Percentiles rank a stretch among this genome's conserved stretches.
phyloP scores from a whole-genome alignment of 208 protist genomes.

The Trypanosoma grayi region DNA sequence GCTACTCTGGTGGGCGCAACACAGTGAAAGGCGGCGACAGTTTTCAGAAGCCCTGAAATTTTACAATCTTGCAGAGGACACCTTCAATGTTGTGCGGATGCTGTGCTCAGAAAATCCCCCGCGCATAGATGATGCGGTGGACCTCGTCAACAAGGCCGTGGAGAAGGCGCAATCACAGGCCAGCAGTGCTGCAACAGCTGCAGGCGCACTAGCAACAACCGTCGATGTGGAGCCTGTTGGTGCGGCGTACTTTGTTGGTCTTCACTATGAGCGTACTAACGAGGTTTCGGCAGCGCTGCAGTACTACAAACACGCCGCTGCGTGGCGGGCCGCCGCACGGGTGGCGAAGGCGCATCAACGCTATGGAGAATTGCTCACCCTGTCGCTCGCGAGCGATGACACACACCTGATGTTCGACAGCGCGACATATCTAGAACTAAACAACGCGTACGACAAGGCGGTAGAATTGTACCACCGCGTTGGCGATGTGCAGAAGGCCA shows the following conservation, averaged over 20 bases:
- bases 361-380: slow-evolving; percentile 61
- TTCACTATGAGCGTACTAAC: slow-evolving; percentile 81
- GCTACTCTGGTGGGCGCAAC: slow-evolving; percentile 92
- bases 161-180: slow-evolving; percentile 49
- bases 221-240: slow-evolving; percentile 63
- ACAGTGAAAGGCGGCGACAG: slow-evolving; percentile 86
- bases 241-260: slow-evolving; percentile 92
- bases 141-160: slow-evolving; percentile 76
- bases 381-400: slow-evolving; percentile 79
- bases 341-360: slow-evolving; percentile 76
- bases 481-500: slow-evolving; percentile 86
- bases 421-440: slow-evolving; percentile 87
- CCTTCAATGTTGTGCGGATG: slow-evolving; percentile 90
- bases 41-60: slow-evolving; percentile 89
- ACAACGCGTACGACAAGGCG: slow-evolving; percentile 86
- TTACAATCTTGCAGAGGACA: slow-evolving; percentile 89
- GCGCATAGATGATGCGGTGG: slow-evolving; percentile 82
- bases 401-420: slow-evolving; percentile 84
- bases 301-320: slow-evolving; percentile 85
- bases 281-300: slow-evolving; percentile 74
- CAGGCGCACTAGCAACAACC: slow-evolving; percentile 4
- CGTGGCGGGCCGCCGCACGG: slow-evolving; percentile 89
- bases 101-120: slow-evolving; percentile 74
- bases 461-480: slow-evolving; percentile 94
- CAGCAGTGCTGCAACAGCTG: slow-evolving; percentile 14